Evolutionary conservation across 306 rosid genomes (phyloP), one percentile per base, ranked within the genome.

Genomic region (Hippophae gyantsensis): DNA sequence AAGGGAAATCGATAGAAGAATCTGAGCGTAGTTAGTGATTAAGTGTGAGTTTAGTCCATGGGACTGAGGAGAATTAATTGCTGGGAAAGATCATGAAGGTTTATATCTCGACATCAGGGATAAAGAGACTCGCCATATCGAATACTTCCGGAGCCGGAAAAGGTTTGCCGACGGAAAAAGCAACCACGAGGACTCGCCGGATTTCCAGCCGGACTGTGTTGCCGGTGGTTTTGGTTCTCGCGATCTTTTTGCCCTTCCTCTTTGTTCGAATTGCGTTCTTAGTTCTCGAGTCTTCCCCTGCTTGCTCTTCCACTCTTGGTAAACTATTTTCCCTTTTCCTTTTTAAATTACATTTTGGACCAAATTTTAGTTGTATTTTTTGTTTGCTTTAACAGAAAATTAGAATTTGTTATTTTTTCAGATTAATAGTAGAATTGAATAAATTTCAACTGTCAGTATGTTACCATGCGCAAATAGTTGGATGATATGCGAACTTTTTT

Each of bases 201-300:
- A 54, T 82, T 64, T 54, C 82, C 5, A 32, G 62, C 54, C 78
- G 94, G 49, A 72, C 80, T 40, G 6, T 82, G 42, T 42, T 89
- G 56, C 94, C 89, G 59, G 67, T 64, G 62, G 73, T 72, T 26
- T 60, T 90, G 6, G 66, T 87, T 11, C 73, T 89, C 3, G 86
- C 80, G 51, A 67, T 84, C 23, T n/a, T 75, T 60, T 65, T 90
- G 71, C 86, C 95, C 54, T 86, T 90, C 38, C 10, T 86, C 6
- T 90, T 86, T 11, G 76, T 89, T 2, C 75, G 97, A 64, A 12
- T 80, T 64, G 89, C 95, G 56, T 75, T 89, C 67, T 43, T 82
- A 53, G 79, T 80, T 32, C 97, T 89, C 9, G 95, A 90, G 78
- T 86, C 97, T 38, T 79, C 94, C 65, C 56, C 86, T 42, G 74